phyloP scores from a whole-genome alignment of 495 filamentous ascomycete genomes.

The Articulospora tetracladia region DNA sequence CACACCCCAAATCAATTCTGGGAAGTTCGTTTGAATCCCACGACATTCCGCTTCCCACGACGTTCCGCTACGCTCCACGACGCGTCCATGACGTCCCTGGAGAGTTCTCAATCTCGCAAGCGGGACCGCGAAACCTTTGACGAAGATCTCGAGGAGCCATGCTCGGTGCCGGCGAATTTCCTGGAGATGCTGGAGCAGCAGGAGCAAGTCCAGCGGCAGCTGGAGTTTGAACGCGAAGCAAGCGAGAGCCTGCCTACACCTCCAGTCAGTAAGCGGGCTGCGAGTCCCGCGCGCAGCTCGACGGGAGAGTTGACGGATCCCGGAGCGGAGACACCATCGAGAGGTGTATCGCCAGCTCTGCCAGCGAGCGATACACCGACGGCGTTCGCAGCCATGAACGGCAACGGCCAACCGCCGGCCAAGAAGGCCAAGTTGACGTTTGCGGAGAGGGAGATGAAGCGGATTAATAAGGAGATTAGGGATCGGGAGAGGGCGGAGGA shows the following conservation, averaged over 20 bases:
- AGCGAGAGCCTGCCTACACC: neutral
- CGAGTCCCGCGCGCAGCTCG: slow-evolving; percentile 13
- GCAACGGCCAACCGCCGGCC: slow-evolving; percentile 5
- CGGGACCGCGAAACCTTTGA: slow-evolving; percentile 17
- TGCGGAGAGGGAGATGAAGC: slow-evolving; percentile 31
- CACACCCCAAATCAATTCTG: too few species aligned
- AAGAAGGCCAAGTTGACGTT: slow-evolving; percentile 50
- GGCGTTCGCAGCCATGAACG: slow-evolving; percentile 16
- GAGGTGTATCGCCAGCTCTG: neutral
- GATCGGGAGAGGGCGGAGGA: slow-evolving; percentile 30
- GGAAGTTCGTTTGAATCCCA: too few species aligned
- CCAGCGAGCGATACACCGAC: neutral
- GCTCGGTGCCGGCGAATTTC: slow-evolving; percentile 5
- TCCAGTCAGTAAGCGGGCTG: neutral
- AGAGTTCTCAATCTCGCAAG: slow-evolving; percentile 13
- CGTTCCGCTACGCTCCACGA: neutral
- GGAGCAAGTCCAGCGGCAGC: neutral
- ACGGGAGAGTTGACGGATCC: slow-evolving; percentile 9
- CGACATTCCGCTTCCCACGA: neutral
- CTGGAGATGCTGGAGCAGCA: neutral
- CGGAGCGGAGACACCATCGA: slow-evolving; percentile 7
- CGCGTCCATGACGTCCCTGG: slow-evolving; percentile 14
- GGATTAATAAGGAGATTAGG: slow-evolving; percentile 7
- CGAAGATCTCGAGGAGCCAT: slow-evolving; percentile 9
- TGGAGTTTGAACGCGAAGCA: neutral